Base-by-base conservation (phyloP, 768 basidiomycete genomes). In the Megacollybia marginata region DNA sequence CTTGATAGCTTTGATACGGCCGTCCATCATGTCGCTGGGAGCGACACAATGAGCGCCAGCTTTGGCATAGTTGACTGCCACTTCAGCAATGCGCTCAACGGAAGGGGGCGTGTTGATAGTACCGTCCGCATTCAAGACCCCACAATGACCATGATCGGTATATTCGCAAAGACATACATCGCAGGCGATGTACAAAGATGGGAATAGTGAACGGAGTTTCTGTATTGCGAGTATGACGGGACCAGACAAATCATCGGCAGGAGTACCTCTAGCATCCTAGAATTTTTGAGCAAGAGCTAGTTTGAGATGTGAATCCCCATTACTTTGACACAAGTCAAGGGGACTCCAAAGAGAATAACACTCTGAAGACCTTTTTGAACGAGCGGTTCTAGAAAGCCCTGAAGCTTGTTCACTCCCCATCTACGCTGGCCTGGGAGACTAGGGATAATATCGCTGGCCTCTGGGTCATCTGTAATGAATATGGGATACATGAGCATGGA, bases 141-240 rank as follows among this genome's bases (percentile, higher is more conserved):
- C 96, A 59, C 96, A 99, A 67, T 99, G 96, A 0, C 96, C 96
- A 57, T 98, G 95, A 45, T 91, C 89, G 9, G 96, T 97, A 74
- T 99, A 98, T 69, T 98, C 95, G 74, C 96, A 99, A n/a, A 99
- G 82, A 64, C 96, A 99, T 16, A 98, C 96, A 59, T 99, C 96
- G 60, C 82, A 82, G 0, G 93, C 89, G 60, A 99, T 85, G 70
- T 93, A 92, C 19, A 99, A 70, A 6, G 74, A 62, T 0, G 96
- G 95, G 71, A 84, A 99, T 53, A 89, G 76, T 1, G 67, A 49
- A 5, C 85, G 80, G 33, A 99, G 75, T 51, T 79, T 83, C 59
- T 77, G 78, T 57, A 97, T 87, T n/a, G 91, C 93, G 44, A 81
- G 83, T 56, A 99, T 96, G 59, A 98, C 96, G 33, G 96, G 96